phyloP scores from a whole-genome alignment of 352 stramenopile species.

The Globisporangium ultimum region DNA sequence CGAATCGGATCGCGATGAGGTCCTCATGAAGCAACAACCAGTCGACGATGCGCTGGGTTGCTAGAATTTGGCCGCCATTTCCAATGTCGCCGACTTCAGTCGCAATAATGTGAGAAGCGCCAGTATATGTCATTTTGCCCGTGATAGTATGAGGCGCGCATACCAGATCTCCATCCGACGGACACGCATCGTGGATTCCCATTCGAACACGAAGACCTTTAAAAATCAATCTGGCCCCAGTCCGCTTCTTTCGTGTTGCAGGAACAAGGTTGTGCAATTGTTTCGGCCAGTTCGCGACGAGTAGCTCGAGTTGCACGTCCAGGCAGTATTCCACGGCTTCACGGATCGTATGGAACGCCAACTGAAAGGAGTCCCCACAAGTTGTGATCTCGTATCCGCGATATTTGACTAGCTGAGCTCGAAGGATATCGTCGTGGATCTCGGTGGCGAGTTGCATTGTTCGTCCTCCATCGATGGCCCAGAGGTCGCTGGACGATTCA shows the following conservation, averaged over 20 bases:
- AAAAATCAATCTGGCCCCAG: conserved; percentile 42
- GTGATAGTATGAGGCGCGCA: conserved; percentile 48
- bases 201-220: conserved; percentile 51
- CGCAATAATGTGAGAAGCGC: conserved; percentile 47
- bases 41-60: conserved; percentile 47
- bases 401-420: conserved; percentile 46
- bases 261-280: conserved; percentile 41
- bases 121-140: conserved; percentile 58
- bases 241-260: conserved; percentile 35
- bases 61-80: conserved; percentile 49
- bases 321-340: conserved; percentile 63
- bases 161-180: conserved; percentile 39
- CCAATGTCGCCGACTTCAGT: conserved; percentile 56
- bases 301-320: conserved; percentile 50
- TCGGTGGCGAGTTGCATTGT: conserved; percentile 51
- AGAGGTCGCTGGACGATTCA: too few relatives aligned
- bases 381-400: conserved; percentile 66
- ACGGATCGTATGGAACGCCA: conserved; percentile 57
- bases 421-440: conserved; percentile 58
- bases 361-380: conserved; percentile 49
- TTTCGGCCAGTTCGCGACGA: conserved; percentile 52
- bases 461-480: conserved; percentile 18
- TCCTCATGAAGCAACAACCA: conserved; percentile 51
- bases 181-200: conserved; percentile 54
- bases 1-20: conserved; percentile 37